phyloP scores from a whole-genome alignment of 1,139 yeast species.

The Saccharomyces pastorianus region DNA sequence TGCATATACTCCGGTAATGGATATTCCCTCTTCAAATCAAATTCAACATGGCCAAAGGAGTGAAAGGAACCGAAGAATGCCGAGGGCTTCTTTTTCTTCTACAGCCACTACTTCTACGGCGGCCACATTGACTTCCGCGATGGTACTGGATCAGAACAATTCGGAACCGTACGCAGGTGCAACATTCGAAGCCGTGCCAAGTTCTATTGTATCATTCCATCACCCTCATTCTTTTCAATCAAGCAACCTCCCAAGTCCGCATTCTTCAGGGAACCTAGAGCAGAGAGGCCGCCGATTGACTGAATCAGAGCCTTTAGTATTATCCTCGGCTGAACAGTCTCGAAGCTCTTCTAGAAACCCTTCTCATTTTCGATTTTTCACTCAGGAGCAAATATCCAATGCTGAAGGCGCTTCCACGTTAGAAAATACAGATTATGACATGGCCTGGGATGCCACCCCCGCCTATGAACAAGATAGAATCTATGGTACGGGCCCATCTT shows the following conservation, averaged over 20 bases:
- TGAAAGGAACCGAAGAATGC: slow-evolving; percentile 4
- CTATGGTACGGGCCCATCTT: slow-evolving; percentile 27
- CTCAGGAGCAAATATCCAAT: slow-evolving; percentile 69
- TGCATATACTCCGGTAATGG: background rate
- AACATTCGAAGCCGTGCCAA: slow-evolving; percentile 79
- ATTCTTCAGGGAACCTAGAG: slow-evolving; percentile 7
- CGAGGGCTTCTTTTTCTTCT: slow-evolving; percentile 26
- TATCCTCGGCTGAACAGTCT: slow-evolving; percentile 10
- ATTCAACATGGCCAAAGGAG: background rate
- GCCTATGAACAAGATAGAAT: slow-evolving; percentile 40
- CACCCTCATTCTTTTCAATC: slow-evolving; percentile 41
- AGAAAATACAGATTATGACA: slow-evolving; percentile 53
- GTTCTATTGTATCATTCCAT: slow-evolving; percentile 82
- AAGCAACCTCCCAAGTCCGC: slow-evolving; percentile 23
- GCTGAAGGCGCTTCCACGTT: slow-evolving; percentile 80
- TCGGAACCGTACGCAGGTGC: slow-evolving; percentile 85
- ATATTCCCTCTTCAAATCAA: background rate
- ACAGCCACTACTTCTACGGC: slow-evolving; percentile 26
- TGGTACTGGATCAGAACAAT: slow-evolving; percentile 31
- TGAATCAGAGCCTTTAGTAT: slow-evolving; percentile 14
- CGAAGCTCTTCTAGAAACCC: slow-evolving; percentile 27
- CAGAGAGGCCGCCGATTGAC: slow-evolving; percentile 1
- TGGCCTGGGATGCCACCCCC: slow-evolving; percentile 52
- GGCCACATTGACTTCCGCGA: slow-evolving; percentile 26
- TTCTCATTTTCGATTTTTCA: slow-evolving; percentile 62